These are phyloP conservation scores for Ulota crispa DNA, from an alignment of 225 moss, liverwort and hornwort genomes.

Conservation along the genomic window DNA sequence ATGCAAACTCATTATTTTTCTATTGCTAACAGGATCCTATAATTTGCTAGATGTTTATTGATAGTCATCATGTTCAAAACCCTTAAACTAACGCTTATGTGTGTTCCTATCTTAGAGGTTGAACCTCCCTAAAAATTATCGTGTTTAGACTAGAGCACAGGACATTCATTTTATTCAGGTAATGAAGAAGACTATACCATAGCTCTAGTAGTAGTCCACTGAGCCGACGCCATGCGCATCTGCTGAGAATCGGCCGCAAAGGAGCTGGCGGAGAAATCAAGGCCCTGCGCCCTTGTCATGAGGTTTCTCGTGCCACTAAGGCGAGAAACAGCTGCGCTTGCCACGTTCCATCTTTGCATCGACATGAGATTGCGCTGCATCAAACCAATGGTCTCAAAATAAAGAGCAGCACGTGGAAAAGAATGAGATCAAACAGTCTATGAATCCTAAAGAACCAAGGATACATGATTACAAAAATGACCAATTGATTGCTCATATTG, in stretches of 20 bases:
- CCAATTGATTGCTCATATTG: neutral
- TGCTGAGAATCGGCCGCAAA: conserved; percentile 51
- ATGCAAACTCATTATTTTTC: too few species aligned
- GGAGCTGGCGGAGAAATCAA: conserved; percentile 45
- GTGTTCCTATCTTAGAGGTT: too few species aligned
- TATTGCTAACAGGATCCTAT: too few species aligned
- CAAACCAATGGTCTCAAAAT: neutral
- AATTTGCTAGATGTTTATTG: too few species aligned
- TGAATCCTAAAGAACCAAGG: neutral
- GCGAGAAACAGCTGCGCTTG: conserved; percentile 35
- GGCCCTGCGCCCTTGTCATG: conserved; percentile 18
- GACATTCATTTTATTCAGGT: neutral
- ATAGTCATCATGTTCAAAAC: too few species aligned
- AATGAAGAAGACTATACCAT: conserved; percentile 30
- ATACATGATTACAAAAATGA: neutral
- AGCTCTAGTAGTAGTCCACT: conserved; percentile 47
- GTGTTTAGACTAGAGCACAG: neutral
- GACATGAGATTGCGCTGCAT: conserved; percentile 64
- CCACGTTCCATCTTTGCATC: conserved; percentile 51
- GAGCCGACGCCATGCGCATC: conserved; percentile 35
- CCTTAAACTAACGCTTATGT: too few species aligned
- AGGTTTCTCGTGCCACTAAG: conserved; percentile 31
- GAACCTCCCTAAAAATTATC: neutral
- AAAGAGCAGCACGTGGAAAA: neutral
- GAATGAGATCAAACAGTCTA: neutral